These are phyloP conservation scores for Aspergillus nanangensis DNA, from an alignment of 495 filamentous ascomycete genomes.

Conservation along the genomic window DNA sequence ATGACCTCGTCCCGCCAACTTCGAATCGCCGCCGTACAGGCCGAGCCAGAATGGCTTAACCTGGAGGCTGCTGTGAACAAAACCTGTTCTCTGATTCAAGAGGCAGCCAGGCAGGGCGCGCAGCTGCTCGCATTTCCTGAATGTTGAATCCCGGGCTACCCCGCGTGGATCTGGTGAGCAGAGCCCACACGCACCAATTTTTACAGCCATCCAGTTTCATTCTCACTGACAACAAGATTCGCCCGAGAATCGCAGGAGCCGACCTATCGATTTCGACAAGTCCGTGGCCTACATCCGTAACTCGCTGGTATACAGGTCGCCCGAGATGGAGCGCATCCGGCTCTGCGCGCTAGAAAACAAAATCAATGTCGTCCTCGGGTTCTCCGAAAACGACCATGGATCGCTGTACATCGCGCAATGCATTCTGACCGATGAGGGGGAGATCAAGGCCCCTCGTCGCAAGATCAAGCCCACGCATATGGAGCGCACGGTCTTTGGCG, in stretches of 20 bases:
- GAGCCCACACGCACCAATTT: neutral
- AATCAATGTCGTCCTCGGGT: constrained; percentile 50
- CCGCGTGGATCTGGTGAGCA: constrained; percentile 53
- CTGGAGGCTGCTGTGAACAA: constrained; percentile 44
- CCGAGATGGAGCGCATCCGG: constrained; percentile 44
- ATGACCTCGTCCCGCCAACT: too few species aligned
- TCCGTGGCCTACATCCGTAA: constrained; percentile 46
- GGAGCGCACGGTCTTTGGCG: constrained; percentile 59
- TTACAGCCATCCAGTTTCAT: neutral
- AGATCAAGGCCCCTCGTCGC: constrained; percentile 38
- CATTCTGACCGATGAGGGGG: constrained; percentile 43
- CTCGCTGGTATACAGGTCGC: constrained; percentile 37
- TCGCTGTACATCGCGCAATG: constrained; percentile 56
- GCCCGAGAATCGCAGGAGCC: constrained; percentile 35
- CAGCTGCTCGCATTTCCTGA: constrained; percentile 53
- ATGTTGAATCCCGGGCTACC: constrained; percentile 53
- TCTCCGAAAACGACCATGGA: constrained; percentile 44
- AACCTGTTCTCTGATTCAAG: constrained; percentile 44
- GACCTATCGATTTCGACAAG: constrained; percentile 39
- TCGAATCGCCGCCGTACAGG: constrained; percentile 45
- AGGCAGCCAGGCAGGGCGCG: constrained; percentile 47
- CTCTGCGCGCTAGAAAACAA: constrained; percentile 31
- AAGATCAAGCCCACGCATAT: constrained; percentile 62
- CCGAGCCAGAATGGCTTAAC: constrained; percentile 53
- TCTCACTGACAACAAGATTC: neutral